Evolutionary conservation across 306 rosid species (phyloP).

Genomic region (Astragalus membranaceus): DNA sequence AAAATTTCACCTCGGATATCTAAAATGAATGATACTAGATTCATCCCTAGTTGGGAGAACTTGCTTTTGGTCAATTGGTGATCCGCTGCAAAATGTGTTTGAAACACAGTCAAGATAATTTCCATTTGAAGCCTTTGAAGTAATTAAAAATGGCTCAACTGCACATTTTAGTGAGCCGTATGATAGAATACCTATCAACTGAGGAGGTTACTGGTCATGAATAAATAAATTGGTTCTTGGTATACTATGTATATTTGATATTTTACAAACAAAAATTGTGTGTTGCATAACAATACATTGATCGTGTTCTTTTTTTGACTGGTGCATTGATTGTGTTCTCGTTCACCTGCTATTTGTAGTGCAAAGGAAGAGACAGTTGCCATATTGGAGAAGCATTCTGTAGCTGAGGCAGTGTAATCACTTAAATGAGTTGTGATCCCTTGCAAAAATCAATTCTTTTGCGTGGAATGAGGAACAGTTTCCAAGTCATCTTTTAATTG

Average conservation of each 20-base stretch:
- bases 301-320: not conserved
- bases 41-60: not conserved
- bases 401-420: conserved; percentile 33
- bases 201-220: not conserved
- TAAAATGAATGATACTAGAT: conserved; percentile 2
- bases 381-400: conserved; percentile 54
- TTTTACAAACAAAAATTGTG: not conserved
- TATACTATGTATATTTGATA: not conserved
- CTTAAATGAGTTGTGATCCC: conserved; percentile 17
- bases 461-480: conserved; percentile 16
- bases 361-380: conserved; percentile 62
- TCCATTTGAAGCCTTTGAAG: not conserved
- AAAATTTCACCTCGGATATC: not conserved
- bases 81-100: not conserved
- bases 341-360: conserved; percentile 36
- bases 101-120: not conserved
- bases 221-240: conserved; percentile 6
- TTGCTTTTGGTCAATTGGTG: not conserved
- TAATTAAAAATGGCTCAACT: not conserved
- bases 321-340: conserved; percentile 5
- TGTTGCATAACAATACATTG: conserved; percentile 1
- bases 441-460: conserved; percentile 6
- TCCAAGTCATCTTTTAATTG: not conserved
- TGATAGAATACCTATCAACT: not conserved
- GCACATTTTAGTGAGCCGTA: not conserved